A percentile compares a stretch with the other conserved stretches of the same genome.
Evolutionary conservation across 345 rosid genomes (phyloP).

Genomic region (Kernera saxatilis): DNA sequence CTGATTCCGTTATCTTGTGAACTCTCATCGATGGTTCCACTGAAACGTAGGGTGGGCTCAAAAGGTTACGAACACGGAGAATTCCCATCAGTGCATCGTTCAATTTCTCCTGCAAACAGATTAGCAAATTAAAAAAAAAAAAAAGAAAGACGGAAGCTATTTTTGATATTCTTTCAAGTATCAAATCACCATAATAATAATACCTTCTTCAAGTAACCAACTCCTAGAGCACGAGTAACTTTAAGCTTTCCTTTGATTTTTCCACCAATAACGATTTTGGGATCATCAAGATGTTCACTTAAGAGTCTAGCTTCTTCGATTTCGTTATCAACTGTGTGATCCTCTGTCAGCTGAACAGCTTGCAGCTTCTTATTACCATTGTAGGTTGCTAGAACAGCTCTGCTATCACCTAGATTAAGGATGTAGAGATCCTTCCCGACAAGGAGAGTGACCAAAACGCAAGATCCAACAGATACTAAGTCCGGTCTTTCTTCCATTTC

Average conservation of each 20-base stretch:
- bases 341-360: conserved; percentile 84
- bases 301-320: conserved; percentile 55
- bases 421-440: conserved; percentile 70
- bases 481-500: conserved; percentile 99
- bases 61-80: conserved; percentile 76
- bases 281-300: conserved; percentile 85
- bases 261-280: conserved; percentile 54
- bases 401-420: conserved; percentile 85
- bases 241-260: conserved; percentile 91
- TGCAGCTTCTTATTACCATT: conserved; percentile 39
- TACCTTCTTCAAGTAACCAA: conserved; percentile 91
- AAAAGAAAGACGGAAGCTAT: neutral
- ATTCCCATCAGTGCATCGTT: conserved; percentile 96
- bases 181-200: neutral
- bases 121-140: neutral
- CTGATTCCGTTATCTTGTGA: conserved; percentile 61
- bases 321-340: conserved; percentile 87
- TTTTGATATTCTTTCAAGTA: neutral
- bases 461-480: conserved; percentile 89
- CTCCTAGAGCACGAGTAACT: conserved; percentile 95
- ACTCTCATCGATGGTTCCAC: conserved; percentile 72
- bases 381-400: conserved; percentile 83
- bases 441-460: conserved; percentile 82
- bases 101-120: conserved; percentile 49
- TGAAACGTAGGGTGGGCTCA: conserved; percentile 88